Conservation (phyloP, 1,284 basidiomycete genomes). For the Naganishia sp. region DNA sequence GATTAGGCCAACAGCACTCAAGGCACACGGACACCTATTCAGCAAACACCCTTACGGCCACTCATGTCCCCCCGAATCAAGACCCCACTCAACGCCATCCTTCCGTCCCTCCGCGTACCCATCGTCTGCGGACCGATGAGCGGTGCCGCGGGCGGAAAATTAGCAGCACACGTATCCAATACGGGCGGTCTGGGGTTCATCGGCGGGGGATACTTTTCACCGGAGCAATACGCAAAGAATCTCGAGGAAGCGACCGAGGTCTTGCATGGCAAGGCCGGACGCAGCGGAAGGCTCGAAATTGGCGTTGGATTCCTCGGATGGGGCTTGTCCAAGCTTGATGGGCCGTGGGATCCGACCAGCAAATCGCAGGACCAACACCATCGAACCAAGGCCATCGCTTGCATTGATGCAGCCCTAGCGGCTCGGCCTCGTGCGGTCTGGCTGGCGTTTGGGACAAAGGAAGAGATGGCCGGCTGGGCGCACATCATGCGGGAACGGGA, state of each 20-base stretch:
- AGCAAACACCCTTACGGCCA: no score
- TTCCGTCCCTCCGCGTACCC: conserved; percentile 49
- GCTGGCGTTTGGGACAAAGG: conserved; percentile 65
- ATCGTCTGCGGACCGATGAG: conserved; percentile 69
- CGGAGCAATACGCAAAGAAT: conserved; percentile 11
- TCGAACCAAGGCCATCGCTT: conserved; percentile 51
- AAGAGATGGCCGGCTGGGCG: conserved; percentile 63
- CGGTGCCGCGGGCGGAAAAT: conserved; percentile 62
- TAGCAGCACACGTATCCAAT: conserved; percentile 64
- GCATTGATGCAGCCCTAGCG: conserved; percentile 61
- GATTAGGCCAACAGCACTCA: no score
- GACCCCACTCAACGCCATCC: conserved; percentile 19
- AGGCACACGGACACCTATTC: no score
- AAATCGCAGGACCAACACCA: conserved; percentile 40
- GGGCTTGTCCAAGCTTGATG: conserved; percentile 55
- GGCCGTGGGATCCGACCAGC: not conserved
- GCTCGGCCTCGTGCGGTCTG: conserved; percentile 66
- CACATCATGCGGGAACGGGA: conserved; percentile 62
- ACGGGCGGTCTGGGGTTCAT: conserved; percentile 73
- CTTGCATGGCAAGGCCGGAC: conserved; percentile 39
- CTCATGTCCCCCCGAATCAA: conserved; percentile 6
- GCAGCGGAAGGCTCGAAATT: conserved; percentile 57
- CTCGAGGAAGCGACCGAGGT: conserved; percentile 21
- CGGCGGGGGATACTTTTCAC: conserved; percentile 56
- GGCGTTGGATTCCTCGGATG: conserved; percentile 73